Conservation (phyloP, 495 filamentous ascomycete species). For the Achaetomiella virescens region DNA sequence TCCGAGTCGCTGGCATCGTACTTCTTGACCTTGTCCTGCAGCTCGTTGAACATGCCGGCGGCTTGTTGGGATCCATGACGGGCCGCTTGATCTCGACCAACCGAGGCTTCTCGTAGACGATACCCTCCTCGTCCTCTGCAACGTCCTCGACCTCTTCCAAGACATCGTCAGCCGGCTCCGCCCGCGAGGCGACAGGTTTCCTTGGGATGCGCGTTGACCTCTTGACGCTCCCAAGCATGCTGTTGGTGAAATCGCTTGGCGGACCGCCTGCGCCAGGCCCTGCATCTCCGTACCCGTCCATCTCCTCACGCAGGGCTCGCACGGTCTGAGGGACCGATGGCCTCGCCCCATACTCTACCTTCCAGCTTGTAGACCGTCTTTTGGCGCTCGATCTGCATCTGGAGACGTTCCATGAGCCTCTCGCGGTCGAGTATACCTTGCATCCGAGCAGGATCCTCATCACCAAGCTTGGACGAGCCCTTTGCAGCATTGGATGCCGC, state of each 20-base stretch:
- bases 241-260: conserved; percentile 41
- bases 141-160: conserved; percentile 35
- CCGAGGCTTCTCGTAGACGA: conserved; percentile 60
- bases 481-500: conserved; percentile 82
- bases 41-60: conserved; percentile 71
- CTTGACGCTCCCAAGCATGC: conserved; percentile 61
- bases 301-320: conserved; percentile 85
- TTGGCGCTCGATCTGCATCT: conserved; percentile 89
- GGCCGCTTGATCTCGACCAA: conserved; percentile 64
- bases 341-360: conserved; percentile 85
- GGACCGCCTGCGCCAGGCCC: conserved; percentile 19
- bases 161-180: conserved; percentile 35
- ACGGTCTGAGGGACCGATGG: conserved; percentile 84
- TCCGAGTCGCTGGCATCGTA: conserved; percentile 71
- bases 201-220: conserved; percentile 44
- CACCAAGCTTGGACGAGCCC: conserved; percentile 45
- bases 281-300: conserved; percentile 62
- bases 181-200: conserved; percentile 43
- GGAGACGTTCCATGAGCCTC: conserved; percentile 81
- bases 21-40: conserved; percentile 67
- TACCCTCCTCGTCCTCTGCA: conserved; percentile 42
- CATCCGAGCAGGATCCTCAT: conserved; percentile 69
- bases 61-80: conserved; percentile 65
- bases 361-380: conserved; percentile 98
- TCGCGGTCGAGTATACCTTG: conserved; percentile 90